Conservation (phyloP, 1,284 basidiomycete species). For the Sparassis latifolia region DNA sequence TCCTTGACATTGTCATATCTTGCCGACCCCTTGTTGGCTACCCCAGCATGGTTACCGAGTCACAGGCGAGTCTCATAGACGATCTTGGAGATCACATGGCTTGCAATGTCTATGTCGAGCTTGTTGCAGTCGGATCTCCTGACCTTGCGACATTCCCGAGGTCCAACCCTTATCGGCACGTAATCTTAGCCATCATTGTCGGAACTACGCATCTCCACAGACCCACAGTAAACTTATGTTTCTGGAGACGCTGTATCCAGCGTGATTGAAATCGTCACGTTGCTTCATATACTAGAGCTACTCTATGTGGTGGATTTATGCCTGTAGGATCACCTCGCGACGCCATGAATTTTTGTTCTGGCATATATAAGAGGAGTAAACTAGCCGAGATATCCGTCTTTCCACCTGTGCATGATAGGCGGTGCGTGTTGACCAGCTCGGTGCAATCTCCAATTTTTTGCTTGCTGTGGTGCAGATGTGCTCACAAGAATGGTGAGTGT, state of each 20-base stretch:
- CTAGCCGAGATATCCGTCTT: too few relatives aligned
- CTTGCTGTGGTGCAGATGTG: conserved; percentile 24
- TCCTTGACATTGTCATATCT: too few relatives aligned
- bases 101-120: neutral
- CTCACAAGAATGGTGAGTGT: conserved; percentile 36
- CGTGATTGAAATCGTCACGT: neutral
- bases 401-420: too few relatives aligned
- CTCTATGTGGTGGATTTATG: too few relatives aligned
- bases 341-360: neutral
- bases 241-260: neutral
- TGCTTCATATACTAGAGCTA: conserved; percentile 1
- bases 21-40: too few relatives aligned
- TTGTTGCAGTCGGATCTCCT: neutral
- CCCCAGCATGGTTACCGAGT: too few relatives aligned
- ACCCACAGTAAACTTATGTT: too few relatives aligned
- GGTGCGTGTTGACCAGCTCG: too few relatives aligned
- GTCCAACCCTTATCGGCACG: conserved; percentile 7
- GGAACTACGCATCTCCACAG: too few relatives aligned
- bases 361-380: neutral
- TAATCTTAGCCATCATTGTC: conserved; percentile 1
- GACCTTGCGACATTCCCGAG: neutral
- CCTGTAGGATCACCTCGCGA: neutral
- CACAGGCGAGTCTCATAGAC: neutral
- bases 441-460: neutral
- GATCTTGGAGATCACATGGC: neutral